Base-by-base conservation (phyloP, 495 filamentous ascomycete genomes). In the Choiromyces venosus region DNA sequence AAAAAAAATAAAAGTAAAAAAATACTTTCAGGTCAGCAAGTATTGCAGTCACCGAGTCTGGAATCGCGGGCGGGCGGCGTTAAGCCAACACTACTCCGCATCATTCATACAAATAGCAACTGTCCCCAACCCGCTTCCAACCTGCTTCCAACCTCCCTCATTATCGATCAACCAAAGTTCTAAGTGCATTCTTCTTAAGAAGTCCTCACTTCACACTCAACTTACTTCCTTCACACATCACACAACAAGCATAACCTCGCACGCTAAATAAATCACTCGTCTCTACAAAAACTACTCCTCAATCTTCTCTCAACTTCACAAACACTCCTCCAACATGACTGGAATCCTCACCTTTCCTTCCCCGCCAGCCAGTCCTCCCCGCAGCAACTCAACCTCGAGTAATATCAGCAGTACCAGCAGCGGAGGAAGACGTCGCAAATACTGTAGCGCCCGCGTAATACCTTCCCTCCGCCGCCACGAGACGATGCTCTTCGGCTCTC, bases 401-500 rank as follows among this genome's bases (percentile, higher is more conserved):
- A 39, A n/a, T 69, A 35, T 37, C 69, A 72, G 42, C 73, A 66
- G 16, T 37, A 40, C 25, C 65, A 69, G 29, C 38, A 29, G 7
- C 75, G 74, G 21, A 25, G 52, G 52, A 61, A 61, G 69, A 19
- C 42, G 69, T 19, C 77, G 77, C 33, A 76, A 66, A 10, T 79
- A 72, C 35, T 72, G 37, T 14, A 72, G 69, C 14, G 52, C 14
- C 12, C 73, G 77, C 42, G 46, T 79, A 10, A 79, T 79, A 29
- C 77, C 77, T 2, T 56, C 38, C 29, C 64, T 79, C 1, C 76
- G 70, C 9, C 66, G 77, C 1, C 77, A 79, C 44, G 77, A 79
- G 33, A 79, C 77, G 21, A 78, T 79, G 72, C 29, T 79, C 0
- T 79, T 77, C 35, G 75, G 75, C 21, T 67, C 75, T 8, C 66